Conservation (phyloP, 768 basidiomycete species). For the Tricholoma terreum region DNA sequence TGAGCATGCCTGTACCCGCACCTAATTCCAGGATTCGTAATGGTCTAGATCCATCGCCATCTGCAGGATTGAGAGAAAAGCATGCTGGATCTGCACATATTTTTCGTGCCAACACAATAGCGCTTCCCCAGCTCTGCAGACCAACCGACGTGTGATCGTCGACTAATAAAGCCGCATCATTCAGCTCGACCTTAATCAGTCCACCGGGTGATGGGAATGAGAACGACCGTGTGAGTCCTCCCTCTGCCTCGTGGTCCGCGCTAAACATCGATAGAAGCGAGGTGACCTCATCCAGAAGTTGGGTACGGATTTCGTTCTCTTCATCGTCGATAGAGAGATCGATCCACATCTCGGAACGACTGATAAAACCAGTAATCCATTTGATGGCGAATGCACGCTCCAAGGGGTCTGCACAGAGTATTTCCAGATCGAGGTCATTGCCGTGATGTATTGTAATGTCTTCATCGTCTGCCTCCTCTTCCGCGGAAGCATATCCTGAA, state of each 20-base stretch:
- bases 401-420: constrained; percentile 58
- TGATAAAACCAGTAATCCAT: constrained; percentile 73
- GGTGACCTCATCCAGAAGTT: constrained; percentile 55
- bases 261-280: constrained; percentile 53
- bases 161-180: constrained; percentile 62
- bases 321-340: constrained; percentile 21
- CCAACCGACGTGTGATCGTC: constrained; percentile 79
- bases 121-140: constrained; percentile 82
- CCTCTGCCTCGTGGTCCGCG: constrained; percentile 38
- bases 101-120: constrained; percentile 65
- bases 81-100: constrained; percentile 47
- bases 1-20: constrained; percentile 82
- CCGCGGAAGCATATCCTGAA: constrained; percentile 77
- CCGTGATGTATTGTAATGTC: constrained; percentile 8
- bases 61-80: constrained; percentile 32
- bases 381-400: constrained; percentile 66
- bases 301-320: constrained; percentile 39
- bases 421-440: constrained; percentile 29
- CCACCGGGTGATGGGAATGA: constrained; percentile 33
- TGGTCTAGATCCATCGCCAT: constrained; percentile 5
- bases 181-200: constrained; percentile 51
- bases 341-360: constrained; percentile 56
- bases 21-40: constrained; percentile 74
- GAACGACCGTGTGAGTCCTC: constrained; percentile 52
- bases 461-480: constrained; percentile 44